These are phyloP conservation scores for Penicillium mononematosum DNA, from an alignment of 495 filamentous ascomycete genomes.

Conservation along the genomic window DNA sequence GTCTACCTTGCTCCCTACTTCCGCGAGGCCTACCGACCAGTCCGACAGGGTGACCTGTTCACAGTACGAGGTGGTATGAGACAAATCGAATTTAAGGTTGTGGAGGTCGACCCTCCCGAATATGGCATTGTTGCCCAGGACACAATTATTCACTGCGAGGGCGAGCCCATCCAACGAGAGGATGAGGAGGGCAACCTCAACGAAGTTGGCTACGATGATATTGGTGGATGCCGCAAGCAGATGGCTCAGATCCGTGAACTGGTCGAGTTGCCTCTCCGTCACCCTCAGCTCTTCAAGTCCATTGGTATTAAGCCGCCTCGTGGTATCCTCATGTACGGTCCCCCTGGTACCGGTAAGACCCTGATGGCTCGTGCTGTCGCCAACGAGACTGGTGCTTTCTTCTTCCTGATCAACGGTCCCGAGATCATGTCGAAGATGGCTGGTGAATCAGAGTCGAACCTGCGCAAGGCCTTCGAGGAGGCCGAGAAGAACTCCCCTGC, in stretches of 20 bases:
- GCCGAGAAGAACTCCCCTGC: conserved; percentile 99
- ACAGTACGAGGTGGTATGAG: conserved; percentile 97
- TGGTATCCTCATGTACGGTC: conserved; percentile 96
- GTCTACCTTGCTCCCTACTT: conserved; percentile 99
- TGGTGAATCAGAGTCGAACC: conserved; percentile 95
- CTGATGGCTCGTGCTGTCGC: conserved; percentile 98
- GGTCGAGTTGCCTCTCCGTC: conserved; percentile 92
- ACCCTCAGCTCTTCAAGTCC: conserved; percentile 99
- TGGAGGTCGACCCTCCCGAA: conserved; percentile 96
- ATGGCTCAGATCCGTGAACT: conserved; percentile 99
- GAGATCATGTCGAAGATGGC: conserved; percentile 99
- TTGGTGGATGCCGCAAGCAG: conserved; percentile 98
- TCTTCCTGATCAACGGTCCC: conserved; percentile 98
- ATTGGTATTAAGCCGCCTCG: conserved; percentile 99
- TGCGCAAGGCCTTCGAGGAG: conserved; percentile 97
- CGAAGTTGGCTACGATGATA: conserved; percentile 98
- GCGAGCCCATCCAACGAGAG: conserved; percentile 96
- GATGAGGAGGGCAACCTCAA: conserved; percentile 99
- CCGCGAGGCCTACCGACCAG: conserved; percentile 95
- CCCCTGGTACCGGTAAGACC: conserved; percentile 98
- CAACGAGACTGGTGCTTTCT: conserved; percentile 98
- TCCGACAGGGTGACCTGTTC: conserved; percentile 95
- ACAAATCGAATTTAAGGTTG: conserved; percentile 98
- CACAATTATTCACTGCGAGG: conserved; percentile 98
- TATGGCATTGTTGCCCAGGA: conserved; percentile 98